phyloP scores from a whole-genome alignment of 352 stramenopile species.

The Pythium brachiatum region DNA sequence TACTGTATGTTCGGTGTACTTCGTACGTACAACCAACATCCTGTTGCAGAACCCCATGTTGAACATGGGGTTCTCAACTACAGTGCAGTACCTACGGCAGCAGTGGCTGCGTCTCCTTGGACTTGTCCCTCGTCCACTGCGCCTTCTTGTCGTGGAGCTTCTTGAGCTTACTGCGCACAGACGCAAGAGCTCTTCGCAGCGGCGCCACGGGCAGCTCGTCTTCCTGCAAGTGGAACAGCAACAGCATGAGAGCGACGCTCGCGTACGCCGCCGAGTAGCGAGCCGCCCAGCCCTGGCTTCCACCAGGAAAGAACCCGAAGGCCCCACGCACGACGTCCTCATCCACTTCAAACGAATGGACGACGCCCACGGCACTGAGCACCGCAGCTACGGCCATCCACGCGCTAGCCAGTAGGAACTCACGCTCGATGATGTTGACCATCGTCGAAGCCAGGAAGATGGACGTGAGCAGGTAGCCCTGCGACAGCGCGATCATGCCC shows the following conservation, averaged over 20 bases:
- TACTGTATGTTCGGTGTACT: too few species aligned
- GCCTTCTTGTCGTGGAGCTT: neutral
- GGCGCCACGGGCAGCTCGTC: conserved; percentile 21
- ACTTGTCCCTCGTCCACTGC: neutral
- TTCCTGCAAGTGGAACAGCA: conserved; percentile 33
- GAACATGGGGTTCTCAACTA: too few species aligned
- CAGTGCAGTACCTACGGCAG: neutral
- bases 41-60: too few species aligned
- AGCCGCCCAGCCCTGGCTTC: conserved; percentile 20
- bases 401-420: conserved; percentile 34
- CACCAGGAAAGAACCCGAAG: conserved; percentile 31
- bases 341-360: conserved; percentile 45
- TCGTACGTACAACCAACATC: too few species aligned
- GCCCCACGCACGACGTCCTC: conserved; percentile 25
- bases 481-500: conserved; percentile 41
- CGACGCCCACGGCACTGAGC: conserved; percentile 31
- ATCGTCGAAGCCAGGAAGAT: conserved; percentile 48
- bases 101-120: neutral
- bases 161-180: neutral
- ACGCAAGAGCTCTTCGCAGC: conserved; percentile 1
- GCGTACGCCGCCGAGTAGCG: conserved; percentile 22
- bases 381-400: conserved; percentile 36
- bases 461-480: conserved; percentile 43
- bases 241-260: conserved; percentile 21
- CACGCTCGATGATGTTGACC: conserved; percentile 48